These are phyloP conservation scores for Trichothecium roseum DNA, from an alignment of 2,329 filamentous ascomycete genomes.

Conservation along the genomic window DNA sequence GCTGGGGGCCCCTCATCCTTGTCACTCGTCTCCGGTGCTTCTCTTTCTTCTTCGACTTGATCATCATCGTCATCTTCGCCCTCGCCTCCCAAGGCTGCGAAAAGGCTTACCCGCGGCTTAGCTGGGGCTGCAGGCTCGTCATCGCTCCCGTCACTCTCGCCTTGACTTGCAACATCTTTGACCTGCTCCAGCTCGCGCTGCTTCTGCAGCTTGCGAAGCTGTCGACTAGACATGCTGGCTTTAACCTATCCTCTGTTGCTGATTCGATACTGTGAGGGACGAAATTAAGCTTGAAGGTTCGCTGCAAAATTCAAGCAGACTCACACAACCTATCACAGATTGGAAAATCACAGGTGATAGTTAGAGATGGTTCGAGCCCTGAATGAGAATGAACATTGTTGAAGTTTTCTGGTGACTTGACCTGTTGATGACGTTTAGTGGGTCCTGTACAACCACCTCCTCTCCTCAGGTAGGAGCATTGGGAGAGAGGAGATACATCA, in stretches of 20 bases:
- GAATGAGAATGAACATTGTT: no score
- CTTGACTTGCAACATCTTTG: conserved; percentile 12
- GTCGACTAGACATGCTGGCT: conserved; percentile 36
- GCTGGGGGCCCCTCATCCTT: conserved; percentile 19
- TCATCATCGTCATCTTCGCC: conserved; percentile 27
- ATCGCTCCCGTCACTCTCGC: conserved; percentile 15
- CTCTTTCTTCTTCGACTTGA: conserved; percentile 26
- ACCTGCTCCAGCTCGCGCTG: conserved; percentile 32
- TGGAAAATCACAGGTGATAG: no score
- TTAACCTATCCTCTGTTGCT: neutral
- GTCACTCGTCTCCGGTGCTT: conserved; percentile 6
- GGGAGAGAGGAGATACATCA: no score
- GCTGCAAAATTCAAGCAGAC: no score
- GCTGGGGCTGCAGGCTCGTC: conserved; percentile 17
- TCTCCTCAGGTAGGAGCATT: no score
- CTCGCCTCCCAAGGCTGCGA: conserved; percentile 39
- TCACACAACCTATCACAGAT: no score
- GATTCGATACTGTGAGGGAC: no score
- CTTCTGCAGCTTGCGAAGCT: conserved; percentile 41
- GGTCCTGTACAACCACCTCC: no score
- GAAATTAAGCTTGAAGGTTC: no score
- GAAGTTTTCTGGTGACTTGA: no score
- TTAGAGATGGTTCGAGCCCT: no score
- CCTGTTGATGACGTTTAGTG: no score
- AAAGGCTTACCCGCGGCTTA: conserved; percentile 34